Base-by-base conservation (phyloP, 768 basidiomycete species). In the Multifurca ochricompacta region DNA sequence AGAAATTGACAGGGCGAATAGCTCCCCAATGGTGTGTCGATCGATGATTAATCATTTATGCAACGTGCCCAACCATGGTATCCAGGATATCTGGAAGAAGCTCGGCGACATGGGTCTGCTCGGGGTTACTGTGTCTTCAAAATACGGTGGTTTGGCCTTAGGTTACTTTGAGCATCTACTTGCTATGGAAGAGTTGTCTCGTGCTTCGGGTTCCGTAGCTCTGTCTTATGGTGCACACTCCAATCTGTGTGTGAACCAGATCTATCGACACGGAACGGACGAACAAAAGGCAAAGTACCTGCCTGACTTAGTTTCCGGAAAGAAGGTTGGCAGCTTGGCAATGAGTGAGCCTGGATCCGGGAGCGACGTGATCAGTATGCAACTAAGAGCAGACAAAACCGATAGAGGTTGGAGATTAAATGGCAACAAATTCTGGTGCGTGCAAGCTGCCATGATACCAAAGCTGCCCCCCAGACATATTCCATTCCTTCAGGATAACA, bases 321-420 rank as follows among this genome's bases (percentile, higher is more conserved):
- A 74, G 65, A 86, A 88, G 66, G 80, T 97, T 28, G 94, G 94
- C 35, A 84, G 87, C 62, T 73, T 97, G 57, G 94, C 94, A 2
- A 97, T 97, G 94, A 91, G 87, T 62, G 94, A 97, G 72, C 77
- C 86, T 2, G 91, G 87, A 14, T 83, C 85, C 62, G 94, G 94
- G 53, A 92, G 90, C 64, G 93, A 97, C 69, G 93, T 97, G n/a
- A 83, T 96, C 18, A 90, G 89, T 65, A 97, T 97, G 94, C 76
- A 76, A 63, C 72, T 92, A 53, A 82, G 77, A 56, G 92, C 92
- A 21, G 83, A 86, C 61, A 87, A 86, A 72, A 74, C 84, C 5
- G 71, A 79, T 25, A 87, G 82, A 37, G 85, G 89, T 34, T 96
- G 81, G 77, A 72, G 74, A 54, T 68, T 97, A 59, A 94, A 89